Evolutionary conservation across 192 early-diverging fungal species (phyloP).

Genomic region (Backusella liffmaniae): DNA sequence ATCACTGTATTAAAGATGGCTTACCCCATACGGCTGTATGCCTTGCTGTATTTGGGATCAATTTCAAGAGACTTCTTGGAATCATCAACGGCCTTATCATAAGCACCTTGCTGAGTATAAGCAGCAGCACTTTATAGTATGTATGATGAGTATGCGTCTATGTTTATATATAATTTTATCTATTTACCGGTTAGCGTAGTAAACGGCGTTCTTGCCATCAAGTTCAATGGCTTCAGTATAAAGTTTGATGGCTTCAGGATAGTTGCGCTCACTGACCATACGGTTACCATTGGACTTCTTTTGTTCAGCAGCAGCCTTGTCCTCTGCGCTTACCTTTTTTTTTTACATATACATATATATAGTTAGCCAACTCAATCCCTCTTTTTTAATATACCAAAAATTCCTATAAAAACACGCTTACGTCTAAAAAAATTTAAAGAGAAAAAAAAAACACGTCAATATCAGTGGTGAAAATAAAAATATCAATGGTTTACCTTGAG

Average conservation of each 20-base stretch:
- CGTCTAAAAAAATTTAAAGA: slow-evolving; percentile 7
- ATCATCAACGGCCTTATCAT: slow-evolving; percentile 86
- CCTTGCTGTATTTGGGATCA: slow-evolving; percentile 90
- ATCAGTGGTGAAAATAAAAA: not conserved
- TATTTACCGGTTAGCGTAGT: slow-evolving; percentile 88
- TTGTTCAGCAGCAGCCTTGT: slow-evolving; percentile 84
- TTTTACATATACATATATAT: not conserved
- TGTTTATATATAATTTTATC: not conserved
- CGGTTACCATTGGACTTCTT: slow-evolving; percentile 83
- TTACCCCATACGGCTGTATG: slow-evolving; percentile 88
- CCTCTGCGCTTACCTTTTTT: slow-evolving; percentile 45
- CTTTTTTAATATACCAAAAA: not conserved
- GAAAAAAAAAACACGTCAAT: slow-evolving; percentile 5
- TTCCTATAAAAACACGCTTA: not conserved
- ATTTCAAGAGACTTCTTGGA: slow-evolving; percentile 80
- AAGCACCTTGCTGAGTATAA: slow-evolving; percentile 84
- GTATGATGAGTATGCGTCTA: not conserved
- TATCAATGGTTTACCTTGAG: slow-evolving; percentile 24
- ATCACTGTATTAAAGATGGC: not conserved
- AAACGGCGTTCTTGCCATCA: slow-evolving; percentile 86
- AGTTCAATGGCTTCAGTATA: slow-evolving; percentile 93
- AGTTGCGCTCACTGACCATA: slow-evolving; percentile 81
- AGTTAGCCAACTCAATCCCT: too few species aligned
- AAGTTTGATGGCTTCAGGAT: slow-evolving; percentile 76
- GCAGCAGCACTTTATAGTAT: slow-evolving; percentile 77